Base-by-base conservation (phyloP, 805 yeast genomes). In the Candida nemodendra region DNA sequence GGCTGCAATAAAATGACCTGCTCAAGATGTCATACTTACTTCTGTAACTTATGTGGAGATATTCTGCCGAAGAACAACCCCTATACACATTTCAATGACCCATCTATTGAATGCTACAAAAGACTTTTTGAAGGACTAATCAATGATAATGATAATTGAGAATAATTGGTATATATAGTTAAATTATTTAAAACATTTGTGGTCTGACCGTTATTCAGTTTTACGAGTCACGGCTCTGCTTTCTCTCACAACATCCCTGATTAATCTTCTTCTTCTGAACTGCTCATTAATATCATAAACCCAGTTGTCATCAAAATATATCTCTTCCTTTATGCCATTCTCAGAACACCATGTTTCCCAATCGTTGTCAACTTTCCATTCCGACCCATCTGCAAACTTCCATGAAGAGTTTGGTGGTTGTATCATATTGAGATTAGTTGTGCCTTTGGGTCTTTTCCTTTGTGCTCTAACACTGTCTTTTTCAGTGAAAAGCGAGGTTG, bases 1-100 rank as follows among this genome's bases (percentile, higher is more conserved):
- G 87, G 85, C 4, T 80, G 85, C 54, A 79, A 79, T 50, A 78
- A 76, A 49, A 78, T 80, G 81, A 66, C 64, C 26, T 79, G 87
- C 49, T 45, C 65, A 0, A 58, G 68, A 5, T 80, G 86, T 44
- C 45, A 48, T 4, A 61, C 71, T 0, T 49, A 56, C 29, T 79
- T 80, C 45, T 79, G 86, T 51, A 74, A 72, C 42, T 30, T 77
- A 8, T 80, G 86, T 59, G 80, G 79, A 2, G 53, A 50, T 2
- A 44, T 56, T 12, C 50, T 76, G 39, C 47, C 57, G 15, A 55
- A 57, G 4, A 57, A 51, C 5, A 70, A 71, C 36, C 79, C 79
- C 0, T 79, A 80, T 50, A 63, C 57, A 19, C 85, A 80, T 57
- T 80, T 61, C 44, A 67, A 64, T 23, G 64, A 65, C n/a, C 53